Conservation (phyloP, 371 early-diverging fungal genomes). For the Mucor saturninus region DNA sequence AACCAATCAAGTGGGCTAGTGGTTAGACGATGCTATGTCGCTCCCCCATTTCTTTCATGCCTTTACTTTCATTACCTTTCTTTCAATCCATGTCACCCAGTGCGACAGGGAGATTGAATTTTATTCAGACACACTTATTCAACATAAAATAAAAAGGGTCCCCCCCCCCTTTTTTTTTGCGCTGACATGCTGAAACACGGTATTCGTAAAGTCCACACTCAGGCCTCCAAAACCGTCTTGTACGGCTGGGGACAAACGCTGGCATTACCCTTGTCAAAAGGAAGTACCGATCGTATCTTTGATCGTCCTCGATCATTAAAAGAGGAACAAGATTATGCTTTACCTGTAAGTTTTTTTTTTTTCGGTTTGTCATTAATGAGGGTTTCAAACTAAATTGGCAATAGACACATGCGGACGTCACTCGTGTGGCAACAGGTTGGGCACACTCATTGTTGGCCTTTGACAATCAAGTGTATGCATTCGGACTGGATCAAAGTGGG, state of each 20-base stretch:
- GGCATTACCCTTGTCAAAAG: constrained; percentile 39
- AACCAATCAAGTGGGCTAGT: no score
- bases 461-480: constrained; percentile 34
- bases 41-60: no score
- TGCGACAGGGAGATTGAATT: no score
- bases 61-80: no score
- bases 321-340: constrained; percentile 41
- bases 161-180: neutral
- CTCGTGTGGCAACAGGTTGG: constrained; percentile 50
- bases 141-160: no score
- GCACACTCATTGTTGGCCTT: constrained; percentile 46
- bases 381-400: neutral
- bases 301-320: constrained; percentile 30
- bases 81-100: no score
- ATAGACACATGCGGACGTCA: constrained; percentile 27
- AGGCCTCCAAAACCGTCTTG: constrained; percentile 12
- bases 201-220: constrained; percentile 4
- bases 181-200: constrained; percentile 1
- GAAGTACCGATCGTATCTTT: constrained; percentile 24
- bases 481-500: constrained; percentile 49
- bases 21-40: no score
- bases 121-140: no score
- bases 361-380: no score
- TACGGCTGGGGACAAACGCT: constrained; percentile 52
- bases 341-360: constrained; percentile 29